Conservation (phyloP, 2,329 filamentous ascomycete species). For the Biscogniauxia marginata region DNA sequence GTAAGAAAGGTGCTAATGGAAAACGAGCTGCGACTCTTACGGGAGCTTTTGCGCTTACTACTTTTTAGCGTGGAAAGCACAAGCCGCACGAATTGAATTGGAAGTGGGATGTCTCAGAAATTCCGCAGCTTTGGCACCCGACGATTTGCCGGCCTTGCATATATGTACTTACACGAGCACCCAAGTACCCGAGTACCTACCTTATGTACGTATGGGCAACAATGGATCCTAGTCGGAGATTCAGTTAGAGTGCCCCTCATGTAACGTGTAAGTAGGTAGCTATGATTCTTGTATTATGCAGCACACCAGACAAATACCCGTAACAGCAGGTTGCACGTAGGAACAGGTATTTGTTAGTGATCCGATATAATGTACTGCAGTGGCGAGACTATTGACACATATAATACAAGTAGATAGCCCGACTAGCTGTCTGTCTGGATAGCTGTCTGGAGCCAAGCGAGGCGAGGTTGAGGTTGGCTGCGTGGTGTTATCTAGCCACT, state of each 20-base stretch:
- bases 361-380: conserved; percentile 6
- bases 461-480: background rate
- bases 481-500: background rate
- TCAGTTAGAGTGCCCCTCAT: no score
- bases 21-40: no score
- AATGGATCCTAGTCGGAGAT: no score
- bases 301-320: no score
- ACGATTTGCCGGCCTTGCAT: conserved; percentile 9
- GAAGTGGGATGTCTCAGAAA: conserved; percentile 18
- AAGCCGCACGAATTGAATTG: background rate
- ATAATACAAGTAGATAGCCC: background rate
- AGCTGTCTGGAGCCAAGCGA: background rate
- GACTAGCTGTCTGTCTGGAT: background rate
- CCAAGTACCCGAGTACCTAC: conserved; percentile 1
- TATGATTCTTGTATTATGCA: no score
- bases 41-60: conserved; percentile 16
- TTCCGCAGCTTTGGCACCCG: conserved; percentile 14
- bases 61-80: conserved; percentile 2
- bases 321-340: background rate
- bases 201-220: no score
- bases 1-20: no score
- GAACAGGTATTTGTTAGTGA: background rate
- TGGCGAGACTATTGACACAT: conserved; percentile 6
- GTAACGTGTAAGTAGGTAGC: no score
- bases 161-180: background rate